Percentiles rank a stretch among this genome's conserved stretches.
Evolutionary conservation across 192 early-diverging fungal species (phyloP).

Genomic region (Geranomyces variabilis): DNA sequence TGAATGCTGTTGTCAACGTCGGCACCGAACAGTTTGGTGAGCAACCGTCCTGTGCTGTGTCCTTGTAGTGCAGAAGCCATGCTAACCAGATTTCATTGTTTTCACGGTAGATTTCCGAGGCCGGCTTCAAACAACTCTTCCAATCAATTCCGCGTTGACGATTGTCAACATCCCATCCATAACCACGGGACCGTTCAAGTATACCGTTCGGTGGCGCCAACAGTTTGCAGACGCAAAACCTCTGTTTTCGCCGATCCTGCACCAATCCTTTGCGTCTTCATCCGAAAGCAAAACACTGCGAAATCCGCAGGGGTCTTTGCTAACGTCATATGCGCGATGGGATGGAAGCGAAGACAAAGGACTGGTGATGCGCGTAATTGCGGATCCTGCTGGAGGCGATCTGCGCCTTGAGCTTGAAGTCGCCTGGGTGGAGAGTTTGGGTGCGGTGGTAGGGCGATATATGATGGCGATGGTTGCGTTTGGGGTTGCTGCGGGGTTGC

Average conservation of each 20-base stretch:
- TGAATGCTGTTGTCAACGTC: neutral
- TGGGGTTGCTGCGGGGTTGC: slow-evolving; percentile 38
- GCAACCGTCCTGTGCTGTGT: neutral
- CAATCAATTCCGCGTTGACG: neutral
- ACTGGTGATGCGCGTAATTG: slow-evolving; percentile 14
- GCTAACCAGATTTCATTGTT: no score
- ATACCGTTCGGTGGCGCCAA: slow-evolving; percentile 5
- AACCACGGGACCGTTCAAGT: neutral
- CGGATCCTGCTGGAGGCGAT: neutral
- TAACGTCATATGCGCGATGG: slow-evolving; percentile 6
- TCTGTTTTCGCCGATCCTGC: slow-evolving; percentile 22
- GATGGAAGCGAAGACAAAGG: neutral
- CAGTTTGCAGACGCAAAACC: neutral
- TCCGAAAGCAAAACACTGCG: slow-evolving; percentile 27
- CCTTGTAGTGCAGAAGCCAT: no score
- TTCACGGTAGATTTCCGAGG: neutral
- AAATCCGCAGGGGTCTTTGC: neutral
- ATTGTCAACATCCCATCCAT: neutral
- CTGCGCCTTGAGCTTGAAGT: neutral
- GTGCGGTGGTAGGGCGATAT: slow-evolving; percentile 21
- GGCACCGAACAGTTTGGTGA: neutral
- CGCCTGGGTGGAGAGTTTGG: slow-evolving; percentile 22
- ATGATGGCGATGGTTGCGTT: slow-evolving; percentile 16
- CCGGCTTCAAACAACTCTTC: neutral
- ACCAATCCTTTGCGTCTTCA: slow-evolving; percentile 14